Evolutionary conservation across 176 grass and related monocot species (phyloP).

Genomic region (Typha latifolia): DNA sequence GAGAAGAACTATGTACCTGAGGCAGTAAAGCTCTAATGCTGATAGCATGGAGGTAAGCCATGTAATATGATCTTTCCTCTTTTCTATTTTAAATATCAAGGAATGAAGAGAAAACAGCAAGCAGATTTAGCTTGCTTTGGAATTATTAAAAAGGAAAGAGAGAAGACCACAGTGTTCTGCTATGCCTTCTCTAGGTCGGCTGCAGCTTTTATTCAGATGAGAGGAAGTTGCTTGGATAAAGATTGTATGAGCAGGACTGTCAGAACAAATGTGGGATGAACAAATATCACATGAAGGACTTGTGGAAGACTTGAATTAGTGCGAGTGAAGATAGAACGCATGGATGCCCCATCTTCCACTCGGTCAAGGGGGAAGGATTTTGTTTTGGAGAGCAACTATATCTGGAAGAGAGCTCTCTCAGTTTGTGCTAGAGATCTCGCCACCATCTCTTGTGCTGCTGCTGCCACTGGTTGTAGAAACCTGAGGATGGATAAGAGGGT

Average conservation of each 20-base stretch:
- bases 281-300: slow-evolving; percentile 2
- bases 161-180: neutral
- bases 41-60: slow-evolving; percentile 14
- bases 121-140: slow-evolving; percentile 52
- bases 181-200: neutral
- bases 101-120: slow-evolving; percentile 49
- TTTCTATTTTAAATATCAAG: slow-evolving; percentile 36
- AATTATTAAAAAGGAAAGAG: neutral
- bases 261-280: slow-evolving; percentile 23
- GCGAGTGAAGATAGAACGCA: neutral
- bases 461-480: slow-evolving; percentile 28
- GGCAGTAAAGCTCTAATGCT: slow-evolving; percentile 21
- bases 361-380: slow-evolving; percentile 24
- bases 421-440: slow-evolving; percentile 38
- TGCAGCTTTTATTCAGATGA: slow-evolving; percentile 45
- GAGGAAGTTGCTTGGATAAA: slow-evolving; percentile 33
- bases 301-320: neutral
- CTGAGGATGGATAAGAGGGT: slow-evolving; percentile 36
- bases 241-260: slow-evolving; percentile 43
- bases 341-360: slow-evolving; percentile 22
- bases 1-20: slow-evolving; percentile 39
- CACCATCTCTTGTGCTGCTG: slow-evolving; percentile 40
- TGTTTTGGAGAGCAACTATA: slow-evolving; percentile 34
- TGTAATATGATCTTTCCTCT: slow-evolving; percentile 27
- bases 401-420: slow-evolving; percentile 29